Conservation (phyloP, 257 asterid species). For the Solanum tarijense region DNA sequence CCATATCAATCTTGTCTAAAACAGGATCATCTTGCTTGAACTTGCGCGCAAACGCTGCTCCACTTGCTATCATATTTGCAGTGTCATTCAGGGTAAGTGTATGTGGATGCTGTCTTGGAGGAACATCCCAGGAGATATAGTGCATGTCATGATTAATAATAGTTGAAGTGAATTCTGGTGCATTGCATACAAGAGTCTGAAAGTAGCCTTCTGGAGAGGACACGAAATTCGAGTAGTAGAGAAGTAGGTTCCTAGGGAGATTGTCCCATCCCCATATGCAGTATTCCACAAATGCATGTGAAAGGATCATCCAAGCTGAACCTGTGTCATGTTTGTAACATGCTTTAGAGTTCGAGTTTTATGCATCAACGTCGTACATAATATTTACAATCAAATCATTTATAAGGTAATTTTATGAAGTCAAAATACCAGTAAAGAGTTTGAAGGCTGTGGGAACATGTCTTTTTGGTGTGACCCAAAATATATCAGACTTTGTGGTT, state of each 20-base stretch:
- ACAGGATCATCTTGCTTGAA: slow-evolving; percentile 48
- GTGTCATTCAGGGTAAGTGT: slow-evolving; percentile 56
- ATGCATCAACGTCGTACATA: neutral
- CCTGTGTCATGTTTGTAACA: slow-evolving; percentile 34
- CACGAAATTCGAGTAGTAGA: slow-evolving; percentile 84
- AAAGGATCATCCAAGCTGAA: slow-evolving; percentile 90
- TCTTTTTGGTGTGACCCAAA: slow-evolving; percentile 29
- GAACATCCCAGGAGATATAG: slow-evolving; percentile 79
- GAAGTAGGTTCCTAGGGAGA: slow-evolving; percentile 83
- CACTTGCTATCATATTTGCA: slow-evolving; percentile 44
- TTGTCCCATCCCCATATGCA: slow-evolving; percentile 96
- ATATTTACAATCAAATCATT: neutral
- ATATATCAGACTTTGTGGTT: slow-evolving; percentile 26
- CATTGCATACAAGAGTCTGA: slow-evolving; percentile 86
- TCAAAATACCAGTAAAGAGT: slow-evolving; percentile 39
- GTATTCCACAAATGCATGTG: slow-evolving; percentile 77
- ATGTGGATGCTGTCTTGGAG: slow-evolving; percentile 86
- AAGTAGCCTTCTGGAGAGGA: slow-evolving; percentile 97
- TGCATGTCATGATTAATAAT: slow-evolving; percentile 94
- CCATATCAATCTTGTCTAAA: slow-evolving; percentile 56
- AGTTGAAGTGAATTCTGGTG: slow-evolving; percentile 58
- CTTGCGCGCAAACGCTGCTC: slow-evolving; percentile 82
- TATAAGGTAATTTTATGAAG: neutral
- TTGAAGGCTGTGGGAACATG: slow-evolving; percentile 31
- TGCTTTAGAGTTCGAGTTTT: neutral